Percentiles rank a stretch among this genome's conserved stretches.
phyloP scores from a whole-genome alignment of 805 yeast species.

The Nakazawaea wickerhamii region DNA sequence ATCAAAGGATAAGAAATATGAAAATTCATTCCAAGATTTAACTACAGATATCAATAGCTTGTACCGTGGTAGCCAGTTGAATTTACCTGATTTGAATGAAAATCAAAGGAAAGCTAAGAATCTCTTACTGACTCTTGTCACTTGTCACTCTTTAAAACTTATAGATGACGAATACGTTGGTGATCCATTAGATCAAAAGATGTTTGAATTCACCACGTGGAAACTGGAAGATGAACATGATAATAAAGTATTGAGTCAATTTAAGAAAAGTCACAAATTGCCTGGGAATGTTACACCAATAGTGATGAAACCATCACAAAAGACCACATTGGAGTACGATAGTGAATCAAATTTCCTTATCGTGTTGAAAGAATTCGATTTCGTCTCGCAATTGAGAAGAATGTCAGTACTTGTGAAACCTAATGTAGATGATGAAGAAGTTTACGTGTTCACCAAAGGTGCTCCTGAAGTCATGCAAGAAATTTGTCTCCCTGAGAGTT shows the following conservation, averaged over 20 bases:
- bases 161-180: slow-evolving; percentile 83
- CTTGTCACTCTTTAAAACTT: slow-evolving; percentile 82
- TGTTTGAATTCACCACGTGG: slow-evolving; percentile 90
- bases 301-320: slow-evolving; percentile 38
- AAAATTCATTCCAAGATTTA: slow-evolving; percentile 23
- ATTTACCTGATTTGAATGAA: slow-evolving; percentile 17
- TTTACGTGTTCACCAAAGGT: slow-evolving; percentile 74
- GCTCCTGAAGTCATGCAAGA: slow-evolving; percentile 92
- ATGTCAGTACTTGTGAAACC: slow-evolving; percentile 78
- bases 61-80: slow-evolving; percentile 32
- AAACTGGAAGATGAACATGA: slow-evolving; percentile 60
- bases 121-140: slow-evolving; percentile 45
- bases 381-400: slow-evolving; percentile 76
- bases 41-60: slow-evolving; percentile 35
- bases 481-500: slow-evolving; percentile 62
- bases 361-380: slow-evolving; percentile 62
- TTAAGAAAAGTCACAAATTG: slow-evolving; percentile 23
- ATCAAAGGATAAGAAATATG: slow-evolving; percentile 22
- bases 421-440: slow-evolving; percentile 30
- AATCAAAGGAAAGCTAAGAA: slow-evolving; percentile 25
- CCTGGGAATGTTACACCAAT: slow-evolving; percentile 41
- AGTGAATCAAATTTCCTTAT: slow-evolving; percentile 27
- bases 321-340: slow-evolving; percentile 17
- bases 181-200: slow-evolving; percentile 88
- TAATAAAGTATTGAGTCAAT: slow-evolving; percentile 24